Conservation (phyloP, 345 rosid species). For the Anastatica hierochuntica region DNA sequence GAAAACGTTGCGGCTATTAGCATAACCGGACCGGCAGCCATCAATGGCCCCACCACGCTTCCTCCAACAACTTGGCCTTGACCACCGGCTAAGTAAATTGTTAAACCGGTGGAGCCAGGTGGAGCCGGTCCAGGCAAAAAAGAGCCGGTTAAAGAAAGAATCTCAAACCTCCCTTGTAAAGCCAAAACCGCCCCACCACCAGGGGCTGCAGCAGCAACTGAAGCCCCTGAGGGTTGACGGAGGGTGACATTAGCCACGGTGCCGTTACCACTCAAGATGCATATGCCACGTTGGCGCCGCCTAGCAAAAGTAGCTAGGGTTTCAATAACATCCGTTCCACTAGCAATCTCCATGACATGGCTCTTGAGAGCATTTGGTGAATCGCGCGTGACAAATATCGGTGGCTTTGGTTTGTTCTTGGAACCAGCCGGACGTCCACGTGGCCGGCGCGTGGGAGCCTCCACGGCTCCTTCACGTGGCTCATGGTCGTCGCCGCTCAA, state of each 20-base stretch:
- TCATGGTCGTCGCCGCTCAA: constrained; percentile 41
- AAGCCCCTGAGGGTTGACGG: constrained; percentile 31
- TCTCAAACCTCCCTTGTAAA: constrained; percentile 41
- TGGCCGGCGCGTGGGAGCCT: constrained; percentile 47
- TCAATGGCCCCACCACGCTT: constrained; percentile 33
- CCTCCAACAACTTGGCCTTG: constrained; percentile 51
- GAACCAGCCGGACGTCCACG: constrained; percentile 59
- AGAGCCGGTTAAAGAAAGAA: constrained; percentile 37
- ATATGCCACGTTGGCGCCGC: constrained; percentile 46
- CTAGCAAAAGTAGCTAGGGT: constrained; percentile 52
- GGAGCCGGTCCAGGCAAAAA: constrained; percentile 41
- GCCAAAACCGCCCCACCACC: constrained; percentile 34
- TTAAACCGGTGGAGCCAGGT: constrained; percentile 41
- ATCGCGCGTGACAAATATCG: constrained; percentile 59
- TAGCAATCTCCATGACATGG: constrained; percentile 59
- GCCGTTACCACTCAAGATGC: constrained; percentile 53
- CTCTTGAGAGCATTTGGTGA: constrained; percentile 61
- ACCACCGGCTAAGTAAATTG: constrained; percentile 41
- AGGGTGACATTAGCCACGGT: constrained; percentile 57
- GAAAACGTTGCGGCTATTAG: constrained; percentile 41
- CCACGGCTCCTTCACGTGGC: constrained; percentile 57
- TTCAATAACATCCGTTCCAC: constrained; percentile 49
- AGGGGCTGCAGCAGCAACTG: constrained; percentile 2
- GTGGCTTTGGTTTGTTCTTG: constrained; percentile 54
- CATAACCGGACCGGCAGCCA: constrained; percentile 43